Percentiles rank a stretch among this genome's conserved stretches.
Evolutionary conservation across 495 filamentous ascomycete species (phyloP).

Genomic region (Hamigera avellanea): DNA sequence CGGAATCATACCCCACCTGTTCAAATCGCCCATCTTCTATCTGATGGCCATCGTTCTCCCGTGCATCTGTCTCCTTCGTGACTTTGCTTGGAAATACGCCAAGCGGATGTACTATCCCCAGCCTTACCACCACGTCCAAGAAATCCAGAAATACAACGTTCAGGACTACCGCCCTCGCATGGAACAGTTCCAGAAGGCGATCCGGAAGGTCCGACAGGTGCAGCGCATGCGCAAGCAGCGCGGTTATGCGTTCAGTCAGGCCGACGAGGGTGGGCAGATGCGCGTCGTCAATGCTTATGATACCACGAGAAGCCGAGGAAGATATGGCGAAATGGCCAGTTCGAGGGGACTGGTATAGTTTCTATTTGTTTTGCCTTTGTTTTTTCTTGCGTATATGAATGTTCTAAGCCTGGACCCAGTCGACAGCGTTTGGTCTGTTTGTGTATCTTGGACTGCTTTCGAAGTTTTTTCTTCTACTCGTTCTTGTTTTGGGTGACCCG

Average conservation of each 20-base stretch:
- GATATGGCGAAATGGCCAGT: constrained; percentile 95
- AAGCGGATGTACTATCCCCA: constrained; percentile 96
- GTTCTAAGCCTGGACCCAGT: not conserved
- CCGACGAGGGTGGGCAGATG: constrained; percentile 74
- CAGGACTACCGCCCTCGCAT: constrained; percentile 98
- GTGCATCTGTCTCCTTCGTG: constrained; percentile 71
- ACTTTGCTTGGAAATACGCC: constrained; percentile 74
- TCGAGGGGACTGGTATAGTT: constrained; percentile 34
- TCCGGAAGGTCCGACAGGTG: constrained; percentile 95
- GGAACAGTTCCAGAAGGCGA: constrained; percentile 99
- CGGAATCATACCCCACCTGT: constrained; percentile 70
- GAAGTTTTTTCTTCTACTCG: too few species aligned
- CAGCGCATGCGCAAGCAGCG: constrained; percentile 99
- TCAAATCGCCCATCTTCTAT: constrained; percentile 79
- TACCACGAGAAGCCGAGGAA: constrained; percentile 80
- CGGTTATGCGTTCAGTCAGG: constrained; percentile 96
- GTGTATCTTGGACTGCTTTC: not conserved
- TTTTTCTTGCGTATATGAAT: constrained; percentile 6
- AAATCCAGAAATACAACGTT: constrained; percentile 99
- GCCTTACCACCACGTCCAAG: constrained; percentile 96
- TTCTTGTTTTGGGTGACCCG: too few species aligned
- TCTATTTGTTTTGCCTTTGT: constrained; percentile 8
- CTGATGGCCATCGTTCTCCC: constrained; percentile 74
- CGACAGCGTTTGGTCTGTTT: not conserved
- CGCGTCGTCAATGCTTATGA: constrained; percentile 93